Base-by-base conservation (phyloP, 2,329 filamentous ascomycete species). In the Fusarium xylarioides region DNA sequence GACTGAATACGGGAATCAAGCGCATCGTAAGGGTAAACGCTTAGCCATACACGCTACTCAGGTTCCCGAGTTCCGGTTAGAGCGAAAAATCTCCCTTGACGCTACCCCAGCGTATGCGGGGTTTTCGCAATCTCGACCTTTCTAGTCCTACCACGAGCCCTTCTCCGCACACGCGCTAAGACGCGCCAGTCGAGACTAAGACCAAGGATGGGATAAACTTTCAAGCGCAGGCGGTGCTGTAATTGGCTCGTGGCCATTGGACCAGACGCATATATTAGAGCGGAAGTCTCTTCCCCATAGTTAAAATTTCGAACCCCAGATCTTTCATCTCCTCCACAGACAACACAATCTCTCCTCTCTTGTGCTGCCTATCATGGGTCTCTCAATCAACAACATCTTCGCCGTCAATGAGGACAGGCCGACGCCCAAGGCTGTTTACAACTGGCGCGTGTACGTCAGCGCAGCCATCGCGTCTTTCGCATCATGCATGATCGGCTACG, bases 401-500 rank as follows among this genome's bases (percentile, higher is more conserved):
- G 77, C 84, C 15, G 82, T 89, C 68, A 85, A 85, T 46, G 88
- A 90, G 79, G 88, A 89, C 74, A 79, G 87, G 81, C 86, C 87
- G 30, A 90, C 88, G 79, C 88, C 88, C 6, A 82, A 83, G 74
- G 82, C 83, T 59, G 87, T 90, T 54, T 90, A 90, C 83, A 90
- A 90, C 79, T 90, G 88, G 87, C 85, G 87, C 44, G 86, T 90
- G 37, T 90, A 90, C 75, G 78, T 80, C 32, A 88, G 84, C 71
- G 87, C 88, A 11, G 82, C 84, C 40, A 82, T 88, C 16, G 87
- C 87, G 16, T 89, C 87, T 2, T 88, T 88, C 57, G 87, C 87
- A n/a, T 85, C 88, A 53, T 88, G 86, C 78, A 87, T 85, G 80
- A 89, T 90, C 66, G 87, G 86, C 64, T 88, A 88, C 70, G 92